Conservation (phyloP, 1,284 basidiomycete species). For the Rhodotorula sp. region DNA sequence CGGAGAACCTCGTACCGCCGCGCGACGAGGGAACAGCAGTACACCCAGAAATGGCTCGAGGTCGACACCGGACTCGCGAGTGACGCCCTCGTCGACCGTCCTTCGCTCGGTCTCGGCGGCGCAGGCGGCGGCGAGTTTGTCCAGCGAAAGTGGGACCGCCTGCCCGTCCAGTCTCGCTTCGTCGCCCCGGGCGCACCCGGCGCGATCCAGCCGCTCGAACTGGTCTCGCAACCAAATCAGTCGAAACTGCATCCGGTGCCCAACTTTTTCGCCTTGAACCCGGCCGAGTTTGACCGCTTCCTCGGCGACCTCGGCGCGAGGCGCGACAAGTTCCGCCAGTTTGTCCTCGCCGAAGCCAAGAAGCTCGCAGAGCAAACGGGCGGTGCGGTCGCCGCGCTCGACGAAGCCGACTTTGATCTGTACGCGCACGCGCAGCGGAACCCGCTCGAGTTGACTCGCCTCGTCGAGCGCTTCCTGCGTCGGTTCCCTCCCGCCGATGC, state of each 20-base stretch:
- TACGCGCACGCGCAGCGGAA: conserved; percentile 32
- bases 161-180: conserved; percentile 33
- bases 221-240: not conserved
- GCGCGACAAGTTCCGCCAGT: conserved; percentile 28
- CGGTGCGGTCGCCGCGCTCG: not conserved
- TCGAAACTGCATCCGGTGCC: conserved; percentile 12
- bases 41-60: conserved; percentile 30
- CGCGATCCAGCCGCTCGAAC: conserved; percentile 2
- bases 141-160: conserved; percentile 11
- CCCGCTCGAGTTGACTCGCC: conserved; percentile 27
- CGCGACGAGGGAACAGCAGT: conserved; percentile 31
- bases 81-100: conserved; percentile 6
- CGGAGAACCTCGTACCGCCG: conserved; percentile 36
- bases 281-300: conserved; percentile 32
- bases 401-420: conserved; percentile 23
- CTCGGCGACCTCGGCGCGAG: conserved; percentile 20
- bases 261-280: conserved; percentile 35
- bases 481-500: not conserved
- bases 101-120: not conserved
- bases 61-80: conserved; percentile 21
- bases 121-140: not conserved
- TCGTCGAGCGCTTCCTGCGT: conserved; percentile 40
- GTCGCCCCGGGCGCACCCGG: conserved; percentile 2
- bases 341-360: conserved; percentile 18
- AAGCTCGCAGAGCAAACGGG: not conserved